A percentile compares a stretch with the other conserved stretches of the same genome.
Evolutionary conservation across 768 basidiomycete species (phyloP).

Genomic region (Lyophyllum shimeji): DNA sequence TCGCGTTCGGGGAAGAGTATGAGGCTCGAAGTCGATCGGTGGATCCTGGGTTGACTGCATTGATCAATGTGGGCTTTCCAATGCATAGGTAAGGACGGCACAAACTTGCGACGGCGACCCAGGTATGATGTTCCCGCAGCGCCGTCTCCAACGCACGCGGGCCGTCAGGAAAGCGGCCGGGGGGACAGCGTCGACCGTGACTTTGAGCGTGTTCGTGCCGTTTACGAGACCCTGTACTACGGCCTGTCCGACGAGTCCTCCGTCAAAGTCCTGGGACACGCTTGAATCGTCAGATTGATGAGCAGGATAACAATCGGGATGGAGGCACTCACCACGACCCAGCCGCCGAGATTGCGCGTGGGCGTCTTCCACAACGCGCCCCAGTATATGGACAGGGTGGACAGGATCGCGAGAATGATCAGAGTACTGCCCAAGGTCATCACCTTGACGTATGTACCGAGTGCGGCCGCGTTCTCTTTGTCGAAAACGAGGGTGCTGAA

Average conservation of each 20-base stretch:
- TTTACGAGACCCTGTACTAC: constrained; percentile 35
- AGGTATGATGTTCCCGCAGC: constrained; percentile 47
- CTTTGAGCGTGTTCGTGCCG: constrained; percentile 25
- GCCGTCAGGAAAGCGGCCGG: constrained; percentile 42
- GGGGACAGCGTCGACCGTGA: constrained; percentile 42
- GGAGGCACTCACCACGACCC: constrained; percentile 22
- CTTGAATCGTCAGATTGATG: no score
- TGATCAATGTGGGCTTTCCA: background rate
- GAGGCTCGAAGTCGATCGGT: constrained; percentile 34
- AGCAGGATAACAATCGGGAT: no score
- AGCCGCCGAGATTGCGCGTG: constrained; percentile 16
- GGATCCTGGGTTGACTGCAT: constrained; percentile 40
- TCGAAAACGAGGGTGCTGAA: constrained; percentile 14
- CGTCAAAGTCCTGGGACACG: constrained; percentile 53
- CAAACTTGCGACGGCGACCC: constrained; percentile 53
- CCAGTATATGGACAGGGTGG: constrained; percentile 24
- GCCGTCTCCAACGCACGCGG: constrained; percentile 37
- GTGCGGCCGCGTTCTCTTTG: constrained; percentile 3
- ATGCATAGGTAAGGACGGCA: background rate
- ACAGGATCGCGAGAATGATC: constrained; percentile 17
- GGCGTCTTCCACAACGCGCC: constrained; percentile 23
- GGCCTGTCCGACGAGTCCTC: constrained; percentile 41
- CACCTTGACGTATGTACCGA: constrained; percentile 16
- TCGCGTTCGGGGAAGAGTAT: constrained; percentile 34
- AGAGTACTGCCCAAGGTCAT: constrained; percentile 12